Evolutionary conservation across 345 rosid species (phyloP), one percentile per base, ranked within the genome.

Genomic region (Kandelia obovata): DNA sequence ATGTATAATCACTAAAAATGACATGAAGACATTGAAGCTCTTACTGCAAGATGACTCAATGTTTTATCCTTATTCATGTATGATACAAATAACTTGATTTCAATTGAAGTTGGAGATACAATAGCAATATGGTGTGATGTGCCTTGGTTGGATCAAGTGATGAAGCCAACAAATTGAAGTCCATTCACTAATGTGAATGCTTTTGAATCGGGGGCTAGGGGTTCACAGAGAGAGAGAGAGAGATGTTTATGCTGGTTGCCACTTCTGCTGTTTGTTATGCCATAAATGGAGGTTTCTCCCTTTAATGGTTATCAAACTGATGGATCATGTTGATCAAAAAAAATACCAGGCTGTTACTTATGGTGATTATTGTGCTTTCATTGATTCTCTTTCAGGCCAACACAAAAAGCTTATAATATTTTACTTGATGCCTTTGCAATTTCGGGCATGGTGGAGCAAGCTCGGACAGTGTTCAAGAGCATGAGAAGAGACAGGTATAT

Each of bases 371-470:
- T 62, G 39, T 43, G 1, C 34, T 60, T 55, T 62, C 43, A 31
- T 73, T 35, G 4, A 58, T 16, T 21, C 71, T 43, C 64, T 52
- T 86, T 32, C 82, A 94, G 98, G 83, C 98, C 97, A 13, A 89
- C 92, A 19, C 92, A 77, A 71, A 87, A 89, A 83, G 96, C 97
- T 53, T 94, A 94, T 78, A 91, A 94, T 78, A 89, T 89, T 74
- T 82, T 94, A 85, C 98, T 94, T 58, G 93, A 91, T 81, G 92
- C 99, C 69, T 95, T 95, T 64, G 96, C 97, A 57, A 87, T 95
- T 47, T 88, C 93, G 25, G 97, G 96, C 59, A 95, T 89, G 99
- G 93, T 88, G 80, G 99, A 95, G 75, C 97, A 95, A 79, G 96
- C 99, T 68, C 82, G 81, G 64, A 82, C 78, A 1, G 91, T 91